Percentiles rank a stretch among this genome's conserved stretches.
phyloP scores from a whole-genome alignment of 2,329 filamentous ascomycete species.

The Ciborinia camelliae region DNA sequence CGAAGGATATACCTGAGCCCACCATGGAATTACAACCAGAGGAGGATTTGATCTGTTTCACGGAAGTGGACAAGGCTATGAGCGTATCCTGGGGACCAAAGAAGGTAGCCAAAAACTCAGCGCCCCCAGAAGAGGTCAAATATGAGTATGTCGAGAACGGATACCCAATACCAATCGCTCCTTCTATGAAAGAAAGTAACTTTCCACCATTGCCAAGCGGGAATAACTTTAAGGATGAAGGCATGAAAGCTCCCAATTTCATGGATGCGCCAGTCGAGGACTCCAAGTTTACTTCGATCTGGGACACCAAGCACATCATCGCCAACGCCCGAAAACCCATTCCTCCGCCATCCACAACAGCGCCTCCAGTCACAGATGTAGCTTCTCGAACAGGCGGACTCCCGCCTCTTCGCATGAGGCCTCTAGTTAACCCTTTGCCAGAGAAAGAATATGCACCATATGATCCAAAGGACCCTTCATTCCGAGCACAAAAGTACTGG shows the following conservation, averaged over 20 bases:
- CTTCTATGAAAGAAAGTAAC: conserved; percentile 10
- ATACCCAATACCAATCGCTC: conserved; percentile 6
- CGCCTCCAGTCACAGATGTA: not conserved
- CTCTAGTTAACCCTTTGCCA: conserved; percentile 10
- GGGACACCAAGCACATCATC: conserved; percentile 17
- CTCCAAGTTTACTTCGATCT: conserved; percentile 9
- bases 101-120: not conserved
- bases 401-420: not conserved
- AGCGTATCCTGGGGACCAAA: conserved; percentile 12
- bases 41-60: conserved; percentile 22
- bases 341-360: conserved; percentile 6
- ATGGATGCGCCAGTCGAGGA: conserved; percentile 17
- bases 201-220: conserved; percentile 13
- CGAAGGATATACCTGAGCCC: not conserved
- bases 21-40: conserved; percentile 11
- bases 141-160: conserved; percentile 11
- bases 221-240: conserved; percentile 1
- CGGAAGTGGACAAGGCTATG: conserved; percentile 14
- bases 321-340: conserved; percentile 14
- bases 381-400: conserved; percentile 2
- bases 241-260: conserved; percentile 14
- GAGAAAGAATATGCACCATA: conserved; percentile 18
- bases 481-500: conserved; percentile 26
- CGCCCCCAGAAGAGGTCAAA: not conserved
- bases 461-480: conserved; percentile 27